phyloP scores from a whole-genome alignment of 768 basidiomycete genomes.

The Chalciporus sphaerocephalus region DNA sequence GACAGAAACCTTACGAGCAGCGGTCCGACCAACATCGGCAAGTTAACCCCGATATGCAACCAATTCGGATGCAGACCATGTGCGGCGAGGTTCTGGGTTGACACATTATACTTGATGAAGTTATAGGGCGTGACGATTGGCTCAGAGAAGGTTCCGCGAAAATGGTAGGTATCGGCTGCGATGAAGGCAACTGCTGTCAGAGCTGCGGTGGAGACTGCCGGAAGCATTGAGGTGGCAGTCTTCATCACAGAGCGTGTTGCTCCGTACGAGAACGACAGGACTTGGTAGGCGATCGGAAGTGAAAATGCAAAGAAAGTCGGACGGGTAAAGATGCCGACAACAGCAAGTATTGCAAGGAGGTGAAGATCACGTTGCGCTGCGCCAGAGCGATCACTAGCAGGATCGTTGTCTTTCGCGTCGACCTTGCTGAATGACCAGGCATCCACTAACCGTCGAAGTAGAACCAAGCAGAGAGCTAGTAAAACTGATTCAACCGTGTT shows the following conservation, averaged over 20 bases:
- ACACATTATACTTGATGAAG: slow-evolving; percentile 37
- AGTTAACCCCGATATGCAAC: slow-evolving; percentile 37
- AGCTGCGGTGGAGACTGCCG: slow-evolving; percentile 21
- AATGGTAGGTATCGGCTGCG: slow-evolving; percentile 33
- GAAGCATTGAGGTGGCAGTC: slow-evolving; percentile 9
- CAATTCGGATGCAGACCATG: slow-evolving; percentile 40
- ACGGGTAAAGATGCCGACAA: slow-evolving; percentile 32
- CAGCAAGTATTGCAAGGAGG: slow-evolving; percentile 24
- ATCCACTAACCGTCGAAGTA: slow-evolving; percentile 19
- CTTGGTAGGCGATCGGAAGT: slow-evolving; percentile 29
- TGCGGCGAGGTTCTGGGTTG: slow-evolving; percentile 33
- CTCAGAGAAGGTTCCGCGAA: slow-evolving; percentile 19
- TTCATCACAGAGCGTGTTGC: slow-evolving; percentile 9
- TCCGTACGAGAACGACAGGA: slow-evolving; percentile 14
- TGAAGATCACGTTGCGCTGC: slow-evolving; percentile 18
- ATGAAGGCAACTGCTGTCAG: slow-evolving; percentile 17
- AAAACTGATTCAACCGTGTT: slow-evolving; percentile 35
- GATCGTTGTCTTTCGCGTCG: background rate
- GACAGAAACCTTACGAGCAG: slow-evolving; percentile 25
- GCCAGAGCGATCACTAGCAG: background rate
- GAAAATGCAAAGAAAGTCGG: slow-evolving; percentile 35
- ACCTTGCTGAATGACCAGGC: background rate
- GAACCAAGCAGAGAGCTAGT: slow-evolving; percentile 28
- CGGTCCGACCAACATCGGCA: slow-evolving; percentile 38
- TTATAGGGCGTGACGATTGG: slow-evolving; percentile 35